Evolutionary conservation across 2,329 filamentous ascomycete genomes (phyloP).

Genomic region (Emmonsia crescens): DNA sequence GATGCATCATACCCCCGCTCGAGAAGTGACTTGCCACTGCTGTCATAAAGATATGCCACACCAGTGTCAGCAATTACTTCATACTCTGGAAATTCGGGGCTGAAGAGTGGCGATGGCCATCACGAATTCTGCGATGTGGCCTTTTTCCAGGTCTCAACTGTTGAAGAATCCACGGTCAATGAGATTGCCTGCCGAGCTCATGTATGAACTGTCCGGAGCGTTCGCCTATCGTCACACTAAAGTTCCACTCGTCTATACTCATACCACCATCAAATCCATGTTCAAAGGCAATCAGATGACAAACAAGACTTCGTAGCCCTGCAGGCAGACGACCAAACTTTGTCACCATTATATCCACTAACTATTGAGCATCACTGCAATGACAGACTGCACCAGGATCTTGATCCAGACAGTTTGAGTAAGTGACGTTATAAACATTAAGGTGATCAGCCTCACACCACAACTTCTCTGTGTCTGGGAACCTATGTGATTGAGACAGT

Average conservation of each 20-base stretch:
- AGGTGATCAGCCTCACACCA: background rate
- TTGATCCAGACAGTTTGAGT: background rate
- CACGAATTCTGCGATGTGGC: background rate
- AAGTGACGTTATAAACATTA: background rate
- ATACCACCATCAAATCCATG: background rate
- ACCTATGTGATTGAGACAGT: background rate
- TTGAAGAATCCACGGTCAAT: background rate
- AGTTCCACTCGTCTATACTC: background rate
- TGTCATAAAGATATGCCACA: background rate
- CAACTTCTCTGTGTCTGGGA: background rate
- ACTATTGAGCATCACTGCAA: background rate
- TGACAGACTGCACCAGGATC: background rate
- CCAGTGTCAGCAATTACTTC: background rate
- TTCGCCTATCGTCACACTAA: background rate
- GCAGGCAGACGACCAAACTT: background rate
- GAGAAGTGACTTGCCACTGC: background rate
- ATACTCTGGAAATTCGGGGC: background rate
- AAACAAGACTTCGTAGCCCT: background rate
- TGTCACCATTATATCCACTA: background rate
- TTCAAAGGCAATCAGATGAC: background rate
- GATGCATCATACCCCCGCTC: background rate
- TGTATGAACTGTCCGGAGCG: background rate
- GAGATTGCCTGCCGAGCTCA: background rate
- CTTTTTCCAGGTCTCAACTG: background rate
- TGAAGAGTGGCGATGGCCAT: background rate